These are phyloP conservation scores for Globisporangium barbulae DNA, from an alignment of 352 stramenopile genomes.

Conservation along the genomic window DNA sequence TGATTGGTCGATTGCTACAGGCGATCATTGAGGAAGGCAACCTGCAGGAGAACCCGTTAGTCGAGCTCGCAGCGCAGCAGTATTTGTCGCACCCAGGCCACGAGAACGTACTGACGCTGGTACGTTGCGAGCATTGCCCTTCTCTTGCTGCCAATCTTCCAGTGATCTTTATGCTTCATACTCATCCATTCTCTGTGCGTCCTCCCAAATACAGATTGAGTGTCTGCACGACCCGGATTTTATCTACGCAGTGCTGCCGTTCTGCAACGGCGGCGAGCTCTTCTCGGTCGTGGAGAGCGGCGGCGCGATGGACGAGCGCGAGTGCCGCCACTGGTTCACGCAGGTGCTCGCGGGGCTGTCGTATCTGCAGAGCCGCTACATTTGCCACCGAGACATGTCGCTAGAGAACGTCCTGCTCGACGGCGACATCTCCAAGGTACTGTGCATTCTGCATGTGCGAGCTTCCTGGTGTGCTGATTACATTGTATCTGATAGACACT, in stretches of 20 bases:
- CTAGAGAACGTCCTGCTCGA: conserved; percentile 85
- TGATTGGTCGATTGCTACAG: conserved; percentile 22
- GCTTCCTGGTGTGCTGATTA: not conserved
- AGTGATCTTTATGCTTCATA: not conserved
- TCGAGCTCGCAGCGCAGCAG: conserved; percentile 84
- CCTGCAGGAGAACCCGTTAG: conserved; percentile 83
- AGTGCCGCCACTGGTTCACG: conserved; percentile 83
- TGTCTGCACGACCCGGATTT: conserved; percentile 82
- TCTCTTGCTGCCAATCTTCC: not conserved
- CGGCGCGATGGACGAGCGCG: conserved; percentile 69
- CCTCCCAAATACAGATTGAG: conserved; percentile 46
- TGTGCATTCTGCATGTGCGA: not conserved
- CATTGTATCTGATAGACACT: not conserved
- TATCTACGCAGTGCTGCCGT: conserved; percentile 83
- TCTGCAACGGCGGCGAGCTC: conserved; percentile 82
- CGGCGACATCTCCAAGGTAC: conserved; percentile 78
- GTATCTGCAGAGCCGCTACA: conserved; percentile 81
- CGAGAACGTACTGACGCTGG: conserved; percentile 79
- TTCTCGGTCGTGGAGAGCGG: conserved; percentile 83
- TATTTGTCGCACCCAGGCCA: conserved; percentile 78
- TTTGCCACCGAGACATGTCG: conserved; percentile 88
- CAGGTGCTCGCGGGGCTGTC: conserved; percentile 77
- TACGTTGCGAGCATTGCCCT: conserved; percentile 20
- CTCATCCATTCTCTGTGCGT: not conserved
- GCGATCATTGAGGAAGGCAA: conserved; percentile 86